phyloP scores from a whole-genome alignment of 768 basidiomycete genomes.

The Tremella yokohamensis region DNA sequence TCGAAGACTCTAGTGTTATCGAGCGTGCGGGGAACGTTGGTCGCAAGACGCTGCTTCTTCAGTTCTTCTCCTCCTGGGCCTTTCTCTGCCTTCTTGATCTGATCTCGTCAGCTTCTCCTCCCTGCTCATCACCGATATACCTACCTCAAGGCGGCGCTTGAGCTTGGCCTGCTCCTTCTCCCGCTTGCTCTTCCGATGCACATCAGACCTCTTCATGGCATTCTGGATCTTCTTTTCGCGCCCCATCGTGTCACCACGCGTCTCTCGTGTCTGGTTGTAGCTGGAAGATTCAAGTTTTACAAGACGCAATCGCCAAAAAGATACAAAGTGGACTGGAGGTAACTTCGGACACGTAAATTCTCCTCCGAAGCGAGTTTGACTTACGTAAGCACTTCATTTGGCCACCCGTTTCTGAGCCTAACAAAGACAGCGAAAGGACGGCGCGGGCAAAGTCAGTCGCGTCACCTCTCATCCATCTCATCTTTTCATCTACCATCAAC shows the following conservation, averaged over 20 bases:
- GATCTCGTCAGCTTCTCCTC: not conserved
- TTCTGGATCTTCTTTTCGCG: conserved; percentile 63
- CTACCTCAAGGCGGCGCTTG: conserved; percentile 66
- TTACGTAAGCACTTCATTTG: not conserved
- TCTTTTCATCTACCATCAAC: not conserved
- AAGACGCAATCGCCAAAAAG: no score
- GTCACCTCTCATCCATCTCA: conserved; percentile 8
- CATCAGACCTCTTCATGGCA: conserved; percentile 79
- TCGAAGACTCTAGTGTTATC: conserved; percentile 84
- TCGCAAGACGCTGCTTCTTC: conserved; percentile 78
- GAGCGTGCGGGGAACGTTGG: conserved; percentile 84
- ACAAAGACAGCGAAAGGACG: not conserved
- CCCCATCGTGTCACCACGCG: conserved; percentile 30
- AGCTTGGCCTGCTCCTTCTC: conserved; percentile 77
- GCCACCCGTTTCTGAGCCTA: not conserved
- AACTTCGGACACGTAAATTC: no score
- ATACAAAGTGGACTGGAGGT: no score
- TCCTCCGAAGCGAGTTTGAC: no score
- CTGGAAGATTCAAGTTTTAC: not conserved
- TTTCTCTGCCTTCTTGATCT: conserved; percentile 44
- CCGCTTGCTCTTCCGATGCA: conserved; percentile 68
- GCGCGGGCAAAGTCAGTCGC: conserved; percentile 19
- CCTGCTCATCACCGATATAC: conserved; percentile 56
- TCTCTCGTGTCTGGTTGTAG: not conserved
- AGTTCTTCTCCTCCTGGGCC: conserved; percentile 51